Percentiles rank a stretch among this genome's conserved stretches.
phyloP scores from a whole-genome alignment of 2,329 filamentous ascomycete genomes.

The Metarhizium humberi region DNA sequence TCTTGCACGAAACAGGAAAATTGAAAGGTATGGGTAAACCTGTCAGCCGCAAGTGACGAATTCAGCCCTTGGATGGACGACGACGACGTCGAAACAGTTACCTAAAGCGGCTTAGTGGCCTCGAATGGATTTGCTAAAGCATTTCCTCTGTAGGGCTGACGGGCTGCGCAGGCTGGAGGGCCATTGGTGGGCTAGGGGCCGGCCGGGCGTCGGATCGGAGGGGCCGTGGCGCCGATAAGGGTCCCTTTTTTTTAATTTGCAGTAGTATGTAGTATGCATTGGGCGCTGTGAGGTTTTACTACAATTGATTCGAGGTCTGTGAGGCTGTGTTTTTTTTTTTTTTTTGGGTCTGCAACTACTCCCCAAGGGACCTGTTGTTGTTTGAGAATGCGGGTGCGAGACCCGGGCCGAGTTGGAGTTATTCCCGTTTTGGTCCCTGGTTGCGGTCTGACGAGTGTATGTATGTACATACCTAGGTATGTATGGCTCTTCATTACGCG shows the following conservation, averaged over 20 bases:
- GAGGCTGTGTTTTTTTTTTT: too few relatives aligned
- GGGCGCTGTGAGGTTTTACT: too few relatives aligned
- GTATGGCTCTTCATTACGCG: too few relatives aligned
- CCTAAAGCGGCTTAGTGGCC: background rate
- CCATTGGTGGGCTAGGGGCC: background rate
- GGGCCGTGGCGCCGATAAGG: background rate
- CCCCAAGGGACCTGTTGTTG: background rate
- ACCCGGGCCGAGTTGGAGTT: background rate
- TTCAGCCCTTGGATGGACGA: background rate
- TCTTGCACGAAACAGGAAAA: background rate
- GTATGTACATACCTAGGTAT: too few relatives aligned
- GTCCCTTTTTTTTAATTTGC: background rate
- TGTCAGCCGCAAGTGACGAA: background rate
- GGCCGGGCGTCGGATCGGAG: background rate
- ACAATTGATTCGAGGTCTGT: too few relatives aligned
- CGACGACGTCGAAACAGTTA: constrained; percentile 1
- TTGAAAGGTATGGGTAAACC: background rate
- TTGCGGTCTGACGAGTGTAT: background rate
- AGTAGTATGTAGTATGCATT: too few relatives aligned
- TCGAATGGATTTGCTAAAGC: background rate
- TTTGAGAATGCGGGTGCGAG: background rate
- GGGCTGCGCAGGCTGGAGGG: background rate
- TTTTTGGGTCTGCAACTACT: too few relatives aligned
- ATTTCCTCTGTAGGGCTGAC: background rate
- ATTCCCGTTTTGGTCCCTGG: background rate